Conservation (phyloP, 2,329 filamentous ascomycete species). For the Geosmithia putterillii region DNA sequence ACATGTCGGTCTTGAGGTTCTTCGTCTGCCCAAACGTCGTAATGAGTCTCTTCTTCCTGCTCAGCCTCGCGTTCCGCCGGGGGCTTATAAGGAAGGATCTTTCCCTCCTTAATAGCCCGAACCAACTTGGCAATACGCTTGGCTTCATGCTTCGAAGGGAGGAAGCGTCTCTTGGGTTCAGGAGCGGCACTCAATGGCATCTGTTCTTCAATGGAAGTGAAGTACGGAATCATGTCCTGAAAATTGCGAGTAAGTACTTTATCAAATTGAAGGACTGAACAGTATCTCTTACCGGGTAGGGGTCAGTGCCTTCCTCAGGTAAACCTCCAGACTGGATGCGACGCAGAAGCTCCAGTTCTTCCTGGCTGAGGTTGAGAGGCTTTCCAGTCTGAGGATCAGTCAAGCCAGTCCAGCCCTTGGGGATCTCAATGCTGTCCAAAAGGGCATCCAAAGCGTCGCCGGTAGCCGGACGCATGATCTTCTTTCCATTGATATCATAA, state of each 20-base stretch:
- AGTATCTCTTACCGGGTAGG: constrained; percentile 57
- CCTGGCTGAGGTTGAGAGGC: constrained; percentile 72
- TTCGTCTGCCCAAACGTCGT: constrained; percentile 94
- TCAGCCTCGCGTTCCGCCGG: constrained; percentile 55
- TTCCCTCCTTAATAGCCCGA: constrained; percentile 84
- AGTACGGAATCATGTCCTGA: constrained; percentile 81
- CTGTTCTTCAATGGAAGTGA: constrained; percentile 77
- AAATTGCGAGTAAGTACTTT: background rate
- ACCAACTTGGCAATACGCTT: constrained; percentile 97
- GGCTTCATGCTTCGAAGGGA: constrained; percentile 93
- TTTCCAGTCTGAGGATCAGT: constrained; percentile 92
- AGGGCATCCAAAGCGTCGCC: constrained; percentile 88
- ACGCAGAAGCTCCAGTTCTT: constrained; percentile 80
- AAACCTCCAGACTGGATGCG: constrained; percentile 83
- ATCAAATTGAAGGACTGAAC: background rate
- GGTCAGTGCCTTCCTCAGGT: constrained; percentile 79
- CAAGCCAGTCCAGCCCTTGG: constrained; percentile 92
- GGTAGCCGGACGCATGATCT: constrained; percentile 89
- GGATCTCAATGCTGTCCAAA: constrained; percentile 90
- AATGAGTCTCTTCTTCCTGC: constrained; percentile 59
- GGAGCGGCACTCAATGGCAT: constrained; percentile 94
- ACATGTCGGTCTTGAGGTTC: constrained; percentile 68
- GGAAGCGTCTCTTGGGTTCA: constrained; percentile 88
- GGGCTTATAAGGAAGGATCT: constrained; percentile 82
- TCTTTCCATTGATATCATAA: constrained; percentile 98